A percentile compares a stretch with the other conserved stretches of the same genome.
Conservation (phyloP, 192 early-diverging fungal genomes). For the Spizellomyces sp. region DNA sequence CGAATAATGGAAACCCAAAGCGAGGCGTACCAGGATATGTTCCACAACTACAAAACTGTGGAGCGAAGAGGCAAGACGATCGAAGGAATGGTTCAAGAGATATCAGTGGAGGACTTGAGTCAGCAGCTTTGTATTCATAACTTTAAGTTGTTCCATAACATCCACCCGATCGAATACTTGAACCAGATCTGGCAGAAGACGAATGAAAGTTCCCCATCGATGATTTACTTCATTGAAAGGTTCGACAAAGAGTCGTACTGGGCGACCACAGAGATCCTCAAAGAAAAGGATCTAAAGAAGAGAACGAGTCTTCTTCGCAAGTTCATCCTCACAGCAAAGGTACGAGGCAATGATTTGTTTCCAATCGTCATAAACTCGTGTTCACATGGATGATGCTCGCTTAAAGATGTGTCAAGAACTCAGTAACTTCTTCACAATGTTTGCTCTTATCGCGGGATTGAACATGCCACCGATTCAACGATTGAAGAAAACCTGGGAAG, state of each 20-base stretch:
- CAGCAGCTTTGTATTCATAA: constrained; percentile 61
- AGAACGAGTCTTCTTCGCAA: constrained; percentile 44
- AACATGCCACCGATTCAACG: constrained; percentile 55
- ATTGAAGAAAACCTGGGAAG: constrained; percentile 67
- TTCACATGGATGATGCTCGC: not conserved
- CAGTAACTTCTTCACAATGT: constrained; percentile 63
- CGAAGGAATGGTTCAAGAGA: constrained; percentile 53
- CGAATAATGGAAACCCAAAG: constrained; percentile 40
- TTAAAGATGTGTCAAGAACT: constrained; percentile 52
- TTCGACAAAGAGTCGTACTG: constrained; percentile 67
- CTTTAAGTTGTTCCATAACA: constrained; percentile 57
- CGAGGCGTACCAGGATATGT: constrained; percentile 50
- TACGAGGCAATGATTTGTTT: constrained; percentile 10
- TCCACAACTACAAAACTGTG: constrained; percentile 47
- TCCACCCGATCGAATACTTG: constrained; percentile 65
- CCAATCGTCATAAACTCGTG: not conserved
- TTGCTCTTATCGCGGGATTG: constrained; percentile 62
- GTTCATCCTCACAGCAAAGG: constrained; percentile 59
- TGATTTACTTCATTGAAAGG: constrained; percentile 56
- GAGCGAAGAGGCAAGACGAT: constrained; percentile 51
- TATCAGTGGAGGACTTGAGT: constrained; percentile 45
- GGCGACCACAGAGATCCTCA: constrained; percentile 58
- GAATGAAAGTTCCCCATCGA: constrained; percentile 52
- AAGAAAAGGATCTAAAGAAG: constrained; percentile 59
- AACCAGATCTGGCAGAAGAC: constrained; percentile 60